These are phyloP conservation scores for Cicer pinnatifidum DNA, from an alignment of 306 rosid species.

Conservation along the genomic window DNA sequence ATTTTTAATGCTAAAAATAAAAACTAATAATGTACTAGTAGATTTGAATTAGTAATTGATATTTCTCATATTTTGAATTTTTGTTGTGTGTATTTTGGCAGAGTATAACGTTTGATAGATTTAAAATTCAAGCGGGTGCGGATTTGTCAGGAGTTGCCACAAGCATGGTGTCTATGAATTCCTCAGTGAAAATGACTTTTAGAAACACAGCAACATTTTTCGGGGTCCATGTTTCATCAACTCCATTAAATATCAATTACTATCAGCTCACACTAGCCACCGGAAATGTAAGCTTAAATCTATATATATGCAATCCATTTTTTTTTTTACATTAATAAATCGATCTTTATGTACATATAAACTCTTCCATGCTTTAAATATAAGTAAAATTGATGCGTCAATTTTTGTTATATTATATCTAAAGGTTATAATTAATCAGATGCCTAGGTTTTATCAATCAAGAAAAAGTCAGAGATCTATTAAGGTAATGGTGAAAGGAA, in stretches of 20 bases:
- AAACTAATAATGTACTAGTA: not conserved
- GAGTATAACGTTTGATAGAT: conserved; percentile 77
- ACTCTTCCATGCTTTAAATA: too few relatives aligned
- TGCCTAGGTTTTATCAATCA: conserved; percentile 60
- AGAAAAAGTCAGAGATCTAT: conserved; percentile 77
- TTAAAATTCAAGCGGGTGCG: conserved; percentile 87
- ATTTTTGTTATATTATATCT: too few relatives aligned
- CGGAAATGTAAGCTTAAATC: conserved; percentile 57
- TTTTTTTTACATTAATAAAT: too few relatives aligned
- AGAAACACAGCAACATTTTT: conserved; percentile 86
- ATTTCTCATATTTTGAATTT: not conserved
- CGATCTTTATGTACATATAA: too few relatives aligned
- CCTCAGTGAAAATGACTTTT: conserved; percentile 71
- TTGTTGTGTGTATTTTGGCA: conserved; percentile 30
- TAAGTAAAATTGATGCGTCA: too few relatives aligned
- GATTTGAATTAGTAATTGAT: not conserved
- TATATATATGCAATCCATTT: not conserved
- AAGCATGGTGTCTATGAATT: conserved; percentile 72
- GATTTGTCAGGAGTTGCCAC: conserved; percentile 91
- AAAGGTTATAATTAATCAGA: conserved; percentile 45
- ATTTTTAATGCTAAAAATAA: too few relatives aligned
- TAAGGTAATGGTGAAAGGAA: conserved; percentile 58
- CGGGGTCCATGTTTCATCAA: conserved; percentile 77
- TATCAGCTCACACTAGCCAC: conserved; percentile 76
- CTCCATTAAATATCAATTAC: conserved; percentile 70